phyloP scores from a whole-genome alignment of 2,329 filamentous ascomycete genomes.

The Alternaria sp. region DNA sequence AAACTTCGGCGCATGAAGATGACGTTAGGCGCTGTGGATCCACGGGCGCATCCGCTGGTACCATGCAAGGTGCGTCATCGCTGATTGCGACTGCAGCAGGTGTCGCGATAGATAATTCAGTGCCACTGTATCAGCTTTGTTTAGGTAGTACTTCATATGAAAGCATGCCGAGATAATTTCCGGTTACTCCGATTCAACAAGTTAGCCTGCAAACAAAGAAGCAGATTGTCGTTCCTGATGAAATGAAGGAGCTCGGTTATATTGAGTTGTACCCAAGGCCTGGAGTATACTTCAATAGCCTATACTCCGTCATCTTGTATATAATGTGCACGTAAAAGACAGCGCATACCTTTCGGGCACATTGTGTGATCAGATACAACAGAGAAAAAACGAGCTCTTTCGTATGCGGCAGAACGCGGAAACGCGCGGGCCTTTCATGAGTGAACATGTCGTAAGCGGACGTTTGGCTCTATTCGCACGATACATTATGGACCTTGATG shows the following conservation, averaged over 20 bases:
- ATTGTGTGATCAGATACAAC: too few species aligned
- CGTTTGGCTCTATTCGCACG: neutral
- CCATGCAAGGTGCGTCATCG: slow-evolving; percentile 15
- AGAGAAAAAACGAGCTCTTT: too few species aligned
- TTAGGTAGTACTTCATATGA: neutral
- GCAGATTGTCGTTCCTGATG: neutral
- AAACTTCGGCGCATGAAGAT: slow-evolving; percentile 5
- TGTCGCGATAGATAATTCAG: neutral
- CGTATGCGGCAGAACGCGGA: too few species aligned
- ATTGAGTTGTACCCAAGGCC: too few species aligned
- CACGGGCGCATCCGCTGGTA: neutral
- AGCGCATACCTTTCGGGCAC: too few species aligned
- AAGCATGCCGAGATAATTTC: neutral
- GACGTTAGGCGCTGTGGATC: slow-evolving; percentile 10
- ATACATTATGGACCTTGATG: neutral
- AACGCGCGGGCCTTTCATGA: neutral
- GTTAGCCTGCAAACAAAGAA: neutral
- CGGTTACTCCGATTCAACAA: neutral
- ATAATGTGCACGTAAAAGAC: too few species aligned
- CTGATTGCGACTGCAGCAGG: neutral
- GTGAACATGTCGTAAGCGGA: neutral
- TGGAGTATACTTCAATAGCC: too few species aligned
- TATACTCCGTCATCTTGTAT: too few species aligned
- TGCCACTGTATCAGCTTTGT: neutral
- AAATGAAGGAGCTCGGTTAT: neutral